Evolutionary conservation across 23 red algal genomes (phyloP).

Genomic region (Cyanidium caldarium): DNA sequence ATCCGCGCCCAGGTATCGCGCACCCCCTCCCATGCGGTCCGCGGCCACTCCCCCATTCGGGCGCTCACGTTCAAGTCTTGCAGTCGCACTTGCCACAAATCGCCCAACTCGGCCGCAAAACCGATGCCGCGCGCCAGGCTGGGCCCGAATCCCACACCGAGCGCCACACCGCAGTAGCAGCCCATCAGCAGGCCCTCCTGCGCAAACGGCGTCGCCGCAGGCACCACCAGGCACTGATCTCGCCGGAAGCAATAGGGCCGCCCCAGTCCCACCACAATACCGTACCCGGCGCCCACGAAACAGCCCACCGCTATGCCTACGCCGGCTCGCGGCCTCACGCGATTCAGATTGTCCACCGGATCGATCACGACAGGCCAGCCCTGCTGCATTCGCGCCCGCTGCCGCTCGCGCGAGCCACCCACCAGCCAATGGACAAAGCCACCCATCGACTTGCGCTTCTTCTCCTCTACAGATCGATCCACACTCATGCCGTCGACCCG

Average conservation of each 20-base stretch:
- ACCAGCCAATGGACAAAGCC: too few species aligned
- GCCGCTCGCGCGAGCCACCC: too few species aligned
- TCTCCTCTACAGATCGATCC: too few species aligned
- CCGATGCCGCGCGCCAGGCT: slow-evolving; percentile 38
- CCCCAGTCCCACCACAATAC: slow-evolving; percentile 54
- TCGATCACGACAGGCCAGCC: slow-evolving; percentile 2
- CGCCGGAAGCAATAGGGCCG: slow-evolving; percentile 10
- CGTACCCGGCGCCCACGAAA: slow-evolving; percentile 55
- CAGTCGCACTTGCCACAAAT: neutral
- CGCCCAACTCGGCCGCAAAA: slow-evolving; percentile 35
- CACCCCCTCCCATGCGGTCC: too few species aligned
- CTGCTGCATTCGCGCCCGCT: too few species aligned
- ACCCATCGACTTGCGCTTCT: too few species aligned
- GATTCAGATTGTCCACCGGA: neutral
- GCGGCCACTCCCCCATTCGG: too few species aligned
- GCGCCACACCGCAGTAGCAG: slow-evolving; percentile 52
- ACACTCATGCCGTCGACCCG: too few species aligned
- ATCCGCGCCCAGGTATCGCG: too few species aligned
- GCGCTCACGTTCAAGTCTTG: too few species aligned
- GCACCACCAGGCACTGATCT: slow-evolving; percentile 24
- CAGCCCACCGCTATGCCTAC: slow-evolving; percentile 60
- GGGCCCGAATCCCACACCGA: slow-evolving; percentile 46
- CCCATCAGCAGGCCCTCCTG: slow-evolving; percentile 52
- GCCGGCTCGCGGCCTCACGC: slow-evolving; percentile 20
- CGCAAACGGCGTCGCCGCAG: slow-evolving; percentile 38